Evolutionary conservation across 164 flowering plant species (phyloP).

Genomic region (Protea cynaroides): DNA sequence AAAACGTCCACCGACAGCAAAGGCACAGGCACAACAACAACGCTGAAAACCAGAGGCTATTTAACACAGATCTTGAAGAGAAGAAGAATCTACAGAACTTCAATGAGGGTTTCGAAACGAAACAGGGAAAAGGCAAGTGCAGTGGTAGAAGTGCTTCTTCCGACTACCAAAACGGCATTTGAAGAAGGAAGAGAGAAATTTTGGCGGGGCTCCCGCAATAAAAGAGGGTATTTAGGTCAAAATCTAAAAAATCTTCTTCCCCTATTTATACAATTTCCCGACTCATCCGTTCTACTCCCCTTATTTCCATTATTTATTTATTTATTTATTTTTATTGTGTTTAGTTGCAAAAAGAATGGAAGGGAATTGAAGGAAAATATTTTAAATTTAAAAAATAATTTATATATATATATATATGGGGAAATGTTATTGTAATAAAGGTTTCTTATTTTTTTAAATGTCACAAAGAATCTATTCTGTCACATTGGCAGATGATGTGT

Average conservation of each 20-base stretch:
- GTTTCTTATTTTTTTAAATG: too few relatives aligned
- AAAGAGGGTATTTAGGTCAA: slow-evolving; percentile 17
- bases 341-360: too few relatives aligned
- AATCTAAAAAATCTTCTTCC: neutral
- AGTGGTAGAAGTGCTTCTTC: neutral
- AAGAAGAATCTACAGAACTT: neutral
- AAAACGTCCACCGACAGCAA: neutral
- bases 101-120: slow-evolving; percentile 4
- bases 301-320: too few relatives aligned
- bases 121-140: neutral
- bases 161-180: neutral
- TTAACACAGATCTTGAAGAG: neutral
- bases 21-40: neutral
- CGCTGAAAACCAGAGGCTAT: neutral
- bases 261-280: neutral
- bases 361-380: too few relatives aligned
- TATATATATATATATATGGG: too few relatives aligned
- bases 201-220: slow-evolving; percentile 12
- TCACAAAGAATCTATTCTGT: too few relatives aligned
- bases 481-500: too few relatives aligned
- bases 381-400: too few relatives aligned
- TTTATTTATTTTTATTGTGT: too few relatives aligned
- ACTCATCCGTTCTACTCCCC: neutral
- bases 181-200: neutral
- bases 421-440: too few relatives aligned